These are phyloP conservation scores for Teratosphaeria viscida DNA, from an alignment of 2,329 filamentous ascomycete species.

Conservation along the genomic window DNA sequence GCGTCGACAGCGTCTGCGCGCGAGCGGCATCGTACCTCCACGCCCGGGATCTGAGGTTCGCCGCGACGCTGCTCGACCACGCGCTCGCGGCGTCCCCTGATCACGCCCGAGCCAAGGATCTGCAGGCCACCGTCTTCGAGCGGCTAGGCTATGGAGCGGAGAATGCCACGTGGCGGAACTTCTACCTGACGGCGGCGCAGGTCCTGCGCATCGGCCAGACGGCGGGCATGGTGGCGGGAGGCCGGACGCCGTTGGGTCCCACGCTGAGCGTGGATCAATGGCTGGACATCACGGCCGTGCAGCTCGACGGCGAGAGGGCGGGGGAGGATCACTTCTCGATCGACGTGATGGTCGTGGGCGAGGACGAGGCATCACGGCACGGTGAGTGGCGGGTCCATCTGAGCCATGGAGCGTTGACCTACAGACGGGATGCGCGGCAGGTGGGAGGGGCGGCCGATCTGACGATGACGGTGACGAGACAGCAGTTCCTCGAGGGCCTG, in stretches of 20 bases:
- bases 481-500: not conserved
- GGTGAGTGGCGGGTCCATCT: not conserved
- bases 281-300: not conserved
- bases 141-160: constrained; percentile 1
- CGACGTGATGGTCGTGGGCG: not conserved
- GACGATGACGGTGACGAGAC: not conserved
- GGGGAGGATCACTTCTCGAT: not conserved
- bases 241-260: not conserved
- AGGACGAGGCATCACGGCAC: not conserved
- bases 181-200: not conserved
- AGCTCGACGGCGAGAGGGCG: not conserved
- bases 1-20: not conserved
- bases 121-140: constrained; percentile 1
- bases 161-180: not conserved
- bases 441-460: not conserved
- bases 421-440: not conserved
- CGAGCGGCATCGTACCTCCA: not conserved
- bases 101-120: not conserved
- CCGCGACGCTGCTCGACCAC: constrained; percentile 2
- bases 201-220: not conserved
- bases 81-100: constrained; percentile 1
- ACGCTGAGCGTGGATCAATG: not conserved
- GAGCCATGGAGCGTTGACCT: not conserved
- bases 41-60: constrained; percentile 1
- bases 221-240: not conserved